Evolutionary conservation across 305 asterid species (phyloP).

Genomic region (Fraxinus floribunda): DNA sequence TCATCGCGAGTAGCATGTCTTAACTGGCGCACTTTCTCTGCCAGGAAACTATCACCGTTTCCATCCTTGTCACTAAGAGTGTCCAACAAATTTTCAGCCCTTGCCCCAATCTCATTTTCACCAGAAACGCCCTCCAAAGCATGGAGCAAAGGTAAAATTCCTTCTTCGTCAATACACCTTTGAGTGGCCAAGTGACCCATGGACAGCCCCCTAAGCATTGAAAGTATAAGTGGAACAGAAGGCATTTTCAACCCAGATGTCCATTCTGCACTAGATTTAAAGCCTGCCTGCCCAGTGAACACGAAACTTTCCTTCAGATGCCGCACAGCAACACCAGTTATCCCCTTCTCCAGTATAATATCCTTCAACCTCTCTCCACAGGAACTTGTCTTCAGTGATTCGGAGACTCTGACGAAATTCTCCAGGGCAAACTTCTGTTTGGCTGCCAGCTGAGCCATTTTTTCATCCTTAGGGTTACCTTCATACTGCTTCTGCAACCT

Average conservation of each 20-base stretch:
- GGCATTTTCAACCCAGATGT: slow-evolving; percentile 71
- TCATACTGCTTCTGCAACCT: slow-evolving; percentile 65
- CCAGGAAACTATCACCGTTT: slow-evolving; percentile 76
- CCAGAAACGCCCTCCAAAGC: slow-evolving; percentile 95
- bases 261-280: slow-evolving; percentile 76
- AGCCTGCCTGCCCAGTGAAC: slow-evolving; percentile 72
- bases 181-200: slow-evolving; percentile 97
- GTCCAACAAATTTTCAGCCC: slow-evolving; percentile 97
- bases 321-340: slow-evolving; percentile 73
- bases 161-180: slow-evolving; percentile 78
- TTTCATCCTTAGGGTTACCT: slow-evolving; percentile 79
- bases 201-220: slow-evolving; percentile 95
- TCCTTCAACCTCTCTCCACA: slow-evolving; percentile 98
- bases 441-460: slow-evolving; percentile 65
- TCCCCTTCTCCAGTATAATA: slow-evolving; percentile 91
- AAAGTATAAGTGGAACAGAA: slow-evolving; percentile 86
- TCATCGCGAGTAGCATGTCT: slow-evolving; percentile 93
- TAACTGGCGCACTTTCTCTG: slow-evolving; percentile 73
- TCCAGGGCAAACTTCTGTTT: slow-evolving; percentile 90
- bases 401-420: slow-evolving; percentile 95
- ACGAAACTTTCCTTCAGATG: slow-evolving; percentile 81
- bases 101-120: slow-evolving; percentile 97
- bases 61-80: slow-evolving; percentile 90
- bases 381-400: slow-evolving; percentile 91
- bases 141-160: slow-evolving; percentile 84